phyloP scores from a whole-genome alignment of 2,329 filamentous ascomycete genomes.

The Colletotrichum sp. region DNA sequence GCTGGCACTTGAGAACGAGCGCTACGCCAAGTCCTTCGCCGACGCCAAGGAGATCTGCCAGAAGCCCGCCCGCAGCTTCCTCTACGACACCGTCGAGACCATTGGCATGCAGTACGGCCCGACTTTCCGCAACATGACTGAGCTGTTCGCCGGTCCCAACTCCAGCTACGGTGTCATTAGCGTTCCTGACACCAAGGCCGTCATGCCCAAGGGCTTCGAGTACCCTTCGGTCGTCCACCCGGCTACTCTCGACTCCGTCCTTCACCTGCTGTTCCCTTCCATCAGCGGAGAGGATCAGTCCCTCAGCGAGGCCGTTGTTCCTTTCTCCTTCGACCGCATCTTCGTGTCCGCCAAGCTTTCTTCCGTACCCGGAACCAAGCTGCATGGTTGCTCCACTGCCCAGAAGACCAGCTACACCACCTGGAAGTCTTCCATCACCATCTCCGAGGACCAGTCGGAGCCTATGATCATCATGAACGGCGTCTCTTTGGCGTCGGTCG shows the following conservation, averaged over 20 bases:
- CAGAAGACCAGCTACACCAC: constrained; percentile 19
- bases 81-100: constrained; percentile 20
- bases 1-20: constrained; percentile 1
- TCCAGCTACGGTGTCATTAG: neutral
- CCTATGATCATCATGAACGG: constrained; percentile 11
- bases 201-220: constrained; percentile 20
- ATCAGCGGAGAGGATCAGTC: constrained; percentile 12
- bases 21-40: constrained; percentile 1
- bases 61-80: constrained; percentile 7
- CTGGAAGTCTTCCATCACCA: constrained; percentile 13
- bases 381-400: constrained; percentile 7
- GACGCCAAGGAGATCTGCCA: constrained; percentile 7
- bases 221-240: constrained; percentile 17
- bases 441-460: constrained; percentile 8
- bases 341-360: constrained; percentile 12
- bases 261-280: constrained; percentile 21
- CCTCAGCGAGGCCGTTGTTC: constrained; percentile 7
- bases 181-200: constrained; percentile 12
- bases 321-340: constrained; percentile 13
- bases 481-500: constrained; percentile 8
- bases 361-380: neutral
- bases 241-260: constrained; percentile 16
- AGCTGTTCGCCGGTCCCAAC: neutral
- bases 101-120: constrained; percentile 23
- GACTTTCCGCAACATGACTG: constrained; percentile 21